These are phyloP conservation scores for Solanum sejunctum DNA, from an alignment of 257 asterid species.

Conservation along the genomic window DNA sequence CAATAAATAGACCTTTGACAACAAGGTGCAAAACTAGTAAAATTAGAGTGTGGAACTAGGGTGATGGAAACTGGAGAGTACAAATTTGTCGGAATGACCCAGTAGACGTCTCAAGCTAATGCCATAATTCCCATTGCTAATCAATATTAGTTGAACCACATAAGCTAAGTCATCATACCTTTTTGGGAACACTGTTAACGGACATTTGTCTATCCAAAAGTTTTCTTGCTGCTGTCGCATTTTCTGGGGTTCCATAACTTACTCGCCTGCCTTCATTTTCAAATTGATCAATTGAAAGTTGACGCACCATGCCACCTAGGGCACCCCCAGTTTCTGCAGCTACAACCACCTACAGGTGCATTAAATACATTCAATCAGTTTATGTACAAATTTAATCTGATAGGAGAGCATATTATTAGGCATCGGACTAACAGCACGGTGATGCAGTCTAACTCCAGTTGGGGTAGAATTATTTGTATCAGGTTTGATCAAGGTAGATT, in stretches of 20 bases:
- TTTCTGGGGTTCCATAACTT: conserved; percentile 97
- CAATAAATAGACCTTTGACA: background rate
- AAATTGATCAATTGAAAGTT: conserved; percentile 67
- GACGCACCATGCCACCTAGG: conserved; percentile 77
- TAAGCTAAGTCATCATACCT: conserved; percentile 31
- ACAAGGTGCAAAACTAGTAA: background rate
- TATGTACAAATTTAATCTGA: background rate
- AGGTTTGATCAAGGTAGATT: conserved; percentile 65
- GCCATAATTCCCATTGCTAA: background rate
- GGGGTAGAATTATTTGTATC: conserved; percentile 67
- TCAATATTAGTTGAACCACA: background rate
- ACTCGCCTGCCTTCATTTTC: conserved; percentile 86
- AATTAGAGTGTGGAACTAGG: background rate
- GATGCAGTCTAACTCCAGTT: conserved; percentile 97
- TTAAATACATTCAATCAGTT: background rate
- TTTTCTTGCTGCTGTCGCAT: conserved; percentile 95
- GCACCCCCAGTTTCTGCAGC: conserved; percentile 85
- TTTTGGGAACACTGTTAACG: conserved; percentile 84
- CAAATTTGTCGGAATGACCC: background rate
- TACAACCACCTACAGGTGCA: conserved; percentile 48
- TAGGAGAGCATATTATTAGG: background rate
- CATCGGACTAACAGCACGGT: conserved; percentile 71
- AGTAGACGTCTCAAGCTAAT: background rate
- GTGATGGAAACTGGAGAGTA: background rate
- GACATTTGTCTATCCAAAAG: conserved; percentile 97